A percentile compares a stretch with the other conserved stretches of the same genome.
Evolutionary conservation across 2,329 filamentous ascomycete species (phyloP).

Genomic region (Calycina marina): DNA sequence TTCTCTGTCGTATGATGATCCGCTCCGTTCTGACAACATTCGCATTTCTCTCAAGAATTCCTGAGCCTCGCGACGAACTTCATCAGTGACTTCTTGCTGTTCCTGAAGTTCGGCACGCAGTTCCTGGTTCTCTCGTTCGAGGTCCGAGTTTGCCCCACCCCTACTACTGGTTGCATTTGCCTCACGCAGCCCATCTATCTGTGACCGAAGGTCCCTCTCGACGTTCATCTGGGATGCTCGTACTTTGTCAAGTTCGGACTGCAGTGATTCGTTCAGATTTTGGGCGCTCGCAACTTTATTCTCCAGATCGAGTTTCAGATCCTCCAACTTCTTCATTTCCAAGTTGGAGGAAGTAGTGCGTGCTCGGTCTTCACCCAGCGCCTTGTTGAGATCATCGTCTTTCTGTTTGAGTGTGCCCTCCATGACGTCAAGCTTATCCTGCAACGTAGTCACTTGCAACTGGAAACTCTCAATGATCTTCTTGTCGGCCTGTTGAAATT

Average conservation of each 20-base stretch:
- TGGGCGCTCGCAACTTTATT: slow-evolving; percentile 60
- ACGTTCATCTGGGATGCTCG: slow-evolving; percentile 52
- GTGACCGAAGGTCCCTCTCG: slow-evolving; percentile 45
- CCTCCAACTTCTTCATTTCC: slow-evolving; percentile 59
- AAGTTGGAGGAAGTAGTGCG: slow-evolving; percentile 34
- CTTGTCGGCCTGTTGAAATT: slow-evolving; percentile 40
- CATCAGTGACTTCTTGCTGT: slow-evolving; percentile 72
- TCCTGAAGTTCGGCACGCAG: slow-evolving; percentile 50
- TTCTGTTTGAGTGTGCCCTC: slow-evolving; percentile 56
- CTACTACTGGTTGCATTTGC: slow-evolving; percentile 17
- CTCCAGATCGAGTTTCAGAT: slow-evolving; percentile 53
- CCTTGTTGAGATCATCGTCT: slow-evolving; percentile 50
- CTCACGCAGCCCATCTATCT: slow-evolving; percentile 41
- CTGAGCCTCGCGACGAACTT: slow-evolving; percentile 73
- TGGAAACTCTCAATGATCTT: slow-evolving; percentile 70
- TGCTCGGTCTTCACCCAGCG: slow-evolving; percentile 44
- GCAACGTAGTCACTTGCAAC: slow-evolving; percentile 57
- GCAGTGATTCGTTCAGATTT: slow-evolving; percentile 63
- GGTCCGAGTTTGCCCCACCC: slow-evolving; percentile 30
- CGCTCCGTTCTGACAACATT: slow-evolving; percentile 65
- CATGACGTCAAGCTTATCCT: slow-evolving; percentile 57
- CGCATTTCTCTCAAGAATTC: slow-evolving; percentile 84
- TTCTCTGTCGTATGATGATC: slow-evolving; percentile 67
- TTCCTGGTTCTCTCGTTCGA: slow-evolving; percentile 51
- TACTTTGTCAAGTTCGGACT: slow-evolving; percentile 62